A percentile compares a stretch with the other conserved stretches of the same genome.
phyloP scores from a whole-genome alignment of 306 rosid species.

The Quillaja saponaria region DNA sequence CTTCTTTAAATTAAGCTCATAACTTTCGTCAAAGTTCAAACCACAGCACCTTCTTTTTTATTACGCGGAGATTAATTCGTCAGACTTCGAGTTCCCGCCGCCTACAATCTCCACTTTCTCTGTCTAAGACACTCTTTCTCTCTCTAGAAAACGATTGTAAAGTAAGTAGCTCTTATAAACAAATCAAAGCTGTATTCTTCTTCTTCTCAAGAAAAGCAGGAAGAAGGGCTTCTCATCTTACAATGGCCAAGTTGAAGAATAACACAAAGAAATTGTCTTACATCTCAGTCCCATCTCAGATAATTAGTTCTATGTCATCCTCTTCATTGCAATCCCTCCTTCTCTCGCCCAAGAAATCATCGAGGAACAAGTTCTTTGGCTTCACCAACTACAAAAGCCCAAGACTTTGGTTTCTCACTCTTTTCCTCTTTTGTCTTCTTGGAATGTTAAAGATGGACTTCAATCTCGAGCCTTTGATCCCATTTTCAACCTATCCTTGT shows the following conservation, averaged over 20 bases:
- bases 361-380: constrained; percentile 37
- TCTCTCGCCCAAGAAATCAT: constrained; percentile 76
- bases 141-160: constrained; percentile 7
- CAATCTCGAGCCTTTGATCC: constrained; percentile 40
- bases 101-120: constrained; percentile 31
- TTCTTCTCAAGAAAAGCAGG: background rate
- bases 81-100: constrained; percentile 51
- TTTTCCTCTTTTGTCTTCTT: constrained; percentile 57
- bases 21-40: constrained; percentile 34
- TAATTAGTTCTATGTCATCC: constrained; percentile 77
- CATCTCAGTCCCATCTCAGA: constrained; percentile 96
- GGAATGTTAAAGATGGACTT: constrained; percentile 65
- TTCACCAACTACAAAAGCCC: constrained; percentile 40
- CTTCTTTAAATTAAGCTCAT: constrained; percentile 27
- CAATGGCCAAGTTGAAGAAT: constrained; percentile 73
- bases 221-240: background rate
- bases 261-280: constrained; percentile 60
- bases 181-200: background rate
- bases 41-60: constrained; percentile 19
- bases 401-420: constrained; percentile 53
- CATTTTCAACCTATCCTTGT: constrained; percentile 60
- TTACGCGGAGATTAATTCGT: constrained; percentile 30
- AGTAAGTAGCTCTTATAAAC: constrained; percentile 23
- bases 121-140: constrained; percentile 3
- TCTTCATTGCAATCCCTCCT: constrained; percentile 85